Evolutionary conservation across 768 basidiomycete species (phyloP).

Genomic region (Mycena filopes): DNA sequence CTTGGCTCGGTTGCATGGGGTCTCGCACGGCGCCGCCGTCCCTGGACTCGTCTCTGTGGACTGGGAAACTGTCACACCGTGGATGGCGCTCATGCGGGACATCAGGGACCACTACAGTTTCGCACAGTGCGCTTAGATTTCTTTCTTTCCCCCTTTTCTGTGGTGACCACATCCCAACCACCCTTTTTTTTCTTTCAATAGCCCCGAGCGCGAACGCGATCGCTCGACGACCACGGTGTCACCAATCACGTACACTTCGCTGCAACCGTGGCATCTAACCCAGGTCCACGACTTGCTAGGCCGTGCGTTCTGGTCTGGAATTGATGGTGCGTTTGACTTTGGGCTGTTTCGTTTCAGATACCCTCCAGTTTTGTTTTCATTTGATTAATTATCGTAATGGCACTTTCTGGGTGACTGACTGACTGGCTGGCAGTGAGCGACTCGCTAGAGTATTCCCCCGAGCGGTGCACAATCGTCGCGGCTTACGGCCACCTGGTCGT

Average conservation of each 20-base stretch:
- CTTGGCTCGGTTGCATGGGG: conserved; percentile 68
- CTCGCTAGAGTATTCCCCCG: conserved; percentile 73
- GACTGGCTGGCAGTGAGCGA: conserved; percentile 64
- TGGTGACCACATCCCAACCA: not conserved
- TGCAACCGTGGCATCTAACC: conserved; percentile 66
- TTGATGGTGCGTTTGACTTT: conserved; percentile 61
- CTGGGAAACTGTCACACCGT: conserved; percentile 77
- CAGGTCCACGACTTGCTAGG: conserved; percentile 80
- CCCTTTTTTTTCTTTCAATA: conserved; percentile 45
- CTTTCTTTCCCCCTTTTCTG: conserved; percentile 1
- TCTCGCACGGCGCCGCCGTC: conserved; percentile 40
- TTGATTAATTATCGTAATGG: conserved; percentile 15
- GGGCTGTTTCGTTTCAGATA: conserved; percentile 27
- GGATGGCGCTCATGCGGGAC: conserved; percentile 82
- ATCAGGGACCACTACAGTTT: conserved; percentile 72
- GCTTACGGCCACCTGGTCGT: conserved; percentile 77
- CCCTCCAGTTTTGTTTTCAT: not conserved
- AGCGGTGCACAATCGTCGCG: conserved; percentile 81
- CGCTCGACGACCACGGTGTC: conserved; percentile 51
- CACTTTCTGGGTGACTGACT: conserved; percentile 1
- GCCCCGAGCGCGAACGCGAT: conserved; percentile 66
- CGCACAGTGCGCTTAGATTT: conserved; percentile 70
- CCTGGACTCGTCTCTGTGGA: conserved; percentile 66
- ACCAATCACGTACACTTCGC: conserved; percentile 72
- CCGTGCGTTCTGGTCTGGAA: conserved; percentile 80